Evolutionary conservation across 164 flowering plant species (phyloP).

Genomic region (Berberis vulgaris): DNA sequence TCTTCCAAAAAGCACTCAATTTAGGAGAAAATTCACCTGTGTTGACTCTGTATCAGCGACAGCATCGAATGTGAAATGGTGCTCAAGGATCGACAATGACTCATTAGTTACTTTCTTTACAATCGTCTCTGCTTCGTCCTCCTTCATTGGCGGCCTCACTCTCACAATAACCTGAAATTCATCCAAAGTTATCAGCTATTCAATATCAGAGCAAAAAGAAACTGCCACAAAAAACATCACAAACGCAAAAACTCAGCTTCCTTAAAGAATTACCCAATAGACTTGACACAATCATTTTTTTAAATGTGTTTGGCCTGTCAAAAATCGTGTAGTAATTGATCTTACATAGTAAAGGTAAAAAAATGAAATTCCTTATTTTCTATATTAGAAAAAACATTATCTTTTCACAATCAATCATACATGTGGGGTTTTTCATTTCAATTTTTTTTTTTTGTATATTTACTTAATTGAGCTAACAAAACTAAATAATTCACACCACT

Average conservation of each 20-base stretch:
- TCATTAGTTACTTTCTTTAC: conserved; percentile 54
- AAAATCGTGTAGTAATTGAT: no score
- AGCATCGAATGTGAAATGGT: conserved; percentile 78
- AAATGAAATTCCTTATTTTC: no score
- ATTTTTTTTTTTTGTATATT: no score
- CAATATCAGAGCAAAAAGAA: not conserved
- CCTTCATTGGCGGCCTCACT: conserved; percentile 70
- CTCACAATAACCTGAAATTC: conserved; percentile 62
- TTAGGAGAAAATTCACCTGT: conserved; percentile 39
- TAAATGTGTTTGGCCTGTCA: no score
- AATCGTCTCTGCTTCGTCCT: conserved; percentile 59
- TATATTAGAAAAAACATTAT: no score
- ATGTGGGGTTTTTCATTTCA: no score
- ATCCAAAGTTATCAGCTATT: not conserved
- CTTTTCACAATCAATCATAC: no score
- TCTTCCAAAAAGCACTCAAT: not conserved
- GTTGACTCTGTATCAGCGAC: conserved; percentile 69
- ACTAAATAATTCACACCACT: no score
- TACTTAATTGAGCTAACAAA: no score
- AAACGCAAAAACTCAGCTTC: not conserved
- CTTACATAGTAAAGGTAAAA: no score
- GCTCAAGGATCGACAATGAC: conserved; percentile 66
- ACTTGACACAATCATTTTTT: no score
- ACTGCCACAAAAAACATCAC: not conserved
- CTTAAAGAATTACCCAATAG: not conserved